Percentiles rank a stretch among this genome's conserved stretches.
These are phyloP conservation scores for Lactarius indigo DNA, from an alignment of 768 basidiomycete genomes.

Conservation along the genomic window DNA sequence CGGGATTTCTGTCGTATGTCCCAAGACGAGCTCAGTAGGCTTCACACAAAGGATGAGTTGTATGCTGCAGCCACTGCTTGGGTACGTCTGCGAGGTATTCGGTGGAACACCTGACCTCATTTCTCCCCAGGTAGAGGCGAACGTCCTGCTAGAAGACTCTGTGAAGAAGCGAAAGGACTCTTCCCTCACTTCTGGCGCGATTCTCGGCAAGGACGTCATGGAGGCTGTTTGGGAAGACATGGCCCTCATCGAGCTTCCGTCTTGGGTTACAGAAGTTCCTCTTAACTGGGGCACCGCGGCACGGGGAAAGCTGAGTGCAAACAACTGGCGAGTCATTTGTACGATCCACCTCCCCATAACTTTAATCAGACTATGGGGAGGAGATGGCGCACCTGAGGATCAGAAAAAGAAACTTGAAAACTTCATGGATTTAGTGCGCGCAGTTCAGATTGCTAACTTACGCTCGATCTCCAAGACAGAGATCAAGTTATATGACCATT, in stretches of 20 bases:
- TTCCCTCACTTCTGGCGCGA: neutral
- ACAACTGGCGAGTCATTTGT: slow-evolving; percentile 36
- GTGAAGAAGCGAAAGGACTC: neutral
- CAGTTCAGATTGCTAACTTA: slow-evolving; percentile 28
- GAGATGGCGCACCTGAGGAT: slow-evolving; percentile 18
- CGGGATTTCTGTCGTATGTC: neutral
- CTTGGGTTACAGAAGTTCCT: too few species aligned
- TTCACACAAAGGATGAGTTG: neutral
- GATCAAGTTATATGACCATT: neutral
- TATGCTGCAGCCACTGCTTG: neutral
- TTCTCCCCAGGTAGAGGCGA: neutral
- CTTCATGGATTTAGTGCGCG: slow-evolving; percentile 33
- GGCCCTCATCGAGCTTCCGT: too few species aligned
- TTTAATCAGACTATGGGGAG: slow-evolving; percentile 37
- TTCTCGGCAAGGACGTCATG: slow-evolving; percentile 35
- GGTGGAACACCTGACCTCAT: neutral
- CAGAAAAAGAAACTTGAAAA: slow-evolving; percentile 29
- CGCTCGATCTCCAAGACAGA: slow-evolving; percentile 19
- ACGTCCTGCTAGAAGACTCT: neutral
- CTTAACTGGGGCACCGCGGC: slow-evolving; percentile 32
- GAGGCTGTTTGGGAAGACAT: slow-evolving; percentile 33
- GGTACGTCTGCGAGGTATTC: neutral
- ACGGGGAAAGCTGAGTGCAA: slow-evolving; percentile 36
- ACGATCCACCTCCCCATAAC: slow-evolving; percentile 36
- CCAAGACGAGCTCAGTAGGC: neutral